A percentile compares a stretch with the other conserved stretches of the same genome.
phyloP scores from a whole-genome alignment of 2,329 filamentous ascomycete species.

The Beauveria medogensis region DNA sequence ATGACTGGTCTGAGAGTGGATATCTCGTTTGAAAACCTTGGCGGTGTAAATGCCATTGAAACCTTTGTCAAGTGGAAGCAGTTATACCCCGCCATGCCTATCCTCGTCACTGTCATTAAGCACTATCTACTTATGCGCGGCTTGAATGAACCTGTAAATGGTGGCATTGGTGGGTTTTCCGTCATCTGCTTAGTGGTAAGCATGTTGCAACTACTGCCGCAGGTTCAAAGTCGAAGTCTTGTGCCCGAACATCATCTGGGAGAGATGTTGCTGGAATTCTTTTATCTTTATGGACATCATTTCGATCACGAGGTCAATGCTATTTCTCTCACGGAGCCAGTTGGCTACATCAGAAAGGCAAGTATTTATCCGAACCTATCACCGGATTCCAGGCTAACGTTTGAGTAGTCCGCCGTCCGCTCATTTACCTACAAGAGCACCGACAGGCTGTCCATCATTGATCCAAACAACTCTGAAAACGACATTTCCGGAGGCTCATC shows the following conservation, averaged over 20 bases:
- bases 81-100: slow-evolving; percentile 75
- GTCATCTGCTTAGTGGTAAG: slow-evolving; percentile 90
- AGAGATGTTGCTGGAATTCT: slow-evolving; percentile 75
- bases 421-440: slow-evolving; percentile 48
- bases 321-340: slow-evolving; percentile 66
- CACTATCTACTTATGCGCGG: slow-evolving; percentile 85
- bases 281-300: slow-evolving; percentile 78
- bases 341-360: slow-evolving; percentile 68
- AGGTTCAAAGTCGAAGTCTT: slow-evolving; percentile 54
- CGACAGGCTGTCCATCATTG: slow-evolving; percentile 75
- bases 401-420: slow-evolving; percentile 33
- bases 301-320: slow-evolving; percentile 65
- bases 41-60: slow-evolving; percentile 68
- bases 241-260: slow-evolving; percentile 62
- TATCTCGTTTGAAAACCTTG: slow-evolving; percentile 87
- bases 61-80: slow-evolving; percentile 77
- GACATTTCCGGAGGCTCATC: slow-evolving; percentile 84
- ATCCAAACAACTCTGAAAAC: slow-evolving; percentile 77
- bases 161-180: slow-evolving; percentile 88
- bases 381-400: slow-evolving; percentile 5
- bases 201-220: slow-evolving; percentile 73
- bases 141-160: slow-evolving; percentile 83
- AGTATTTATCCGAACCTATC: slow-evolving; percentile 16
- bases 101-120: slow-evolving; percentile 81
- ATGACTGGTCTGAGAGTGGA: slow-evolving; percentile 77